Base-by-base conservation (phyloP, 805 yeast genomes). In the Candida orba region DNA sequence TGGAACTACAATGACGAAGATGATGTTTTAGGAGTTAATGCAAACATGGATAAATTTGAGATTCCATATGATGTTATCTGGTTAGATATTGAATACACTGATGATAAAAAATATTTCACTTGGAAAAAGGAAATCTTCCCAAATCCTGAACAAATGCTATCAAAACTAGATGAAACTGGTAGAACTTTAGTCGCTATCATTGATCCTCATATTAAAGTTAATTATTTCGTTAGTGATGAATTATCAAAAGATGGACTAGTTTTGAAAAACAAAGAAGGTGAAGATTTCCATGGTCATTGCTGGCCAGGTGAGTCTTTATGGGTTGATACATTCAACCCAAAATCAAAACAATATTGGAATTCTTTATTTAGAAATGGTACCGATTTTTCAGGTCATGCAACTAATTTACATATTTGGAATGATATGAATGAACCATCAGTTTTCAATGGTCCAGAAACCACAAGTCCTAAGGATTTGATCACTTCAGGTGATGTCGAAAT, bases 341-440 rank as follows among this genome's bases (percentile, higher is more conserved):
- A 63, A 1, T 75, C 89, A 2, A 73, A 66, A 43, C 57, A 60
- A 6, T 71, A 73, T 45, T 90, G 96, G 96, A 66, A 65, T 39
- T 47, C 62, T 3, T 71, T 77, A 39, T 79, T 75, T 55, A 59
- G 58, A 22, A 68, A 71, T 44, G 78, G 80, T 9, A 59, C 69
- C 4, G 56, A 63, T 2, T 68, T 74, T 41, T 67, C 71, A 42
- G 76, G 75, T 1, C 54, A 65, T 36, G 73, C 83, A 9, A 67
- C 74, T 13, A 93, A 93, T 57, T 62, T 88, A 38, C 82, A 82
- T 56, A 67, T 93, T 17, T 93, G 99, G 99, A 93, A 91, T 63
- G 99, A 93, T 62, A 93, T 93, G 99, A 87, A 85, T 64, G 99
- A 93, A 65, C 97, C 98, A 1, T 87, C 97, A 0, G 83, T 93